A percentile compares a stretch with the other conserved stretches of the same genome.
phyloP scores from a whole-genome alignment of 2,329 filamentous ascomycete genomes.

The Chalaropsis thielavioides region DNA sequence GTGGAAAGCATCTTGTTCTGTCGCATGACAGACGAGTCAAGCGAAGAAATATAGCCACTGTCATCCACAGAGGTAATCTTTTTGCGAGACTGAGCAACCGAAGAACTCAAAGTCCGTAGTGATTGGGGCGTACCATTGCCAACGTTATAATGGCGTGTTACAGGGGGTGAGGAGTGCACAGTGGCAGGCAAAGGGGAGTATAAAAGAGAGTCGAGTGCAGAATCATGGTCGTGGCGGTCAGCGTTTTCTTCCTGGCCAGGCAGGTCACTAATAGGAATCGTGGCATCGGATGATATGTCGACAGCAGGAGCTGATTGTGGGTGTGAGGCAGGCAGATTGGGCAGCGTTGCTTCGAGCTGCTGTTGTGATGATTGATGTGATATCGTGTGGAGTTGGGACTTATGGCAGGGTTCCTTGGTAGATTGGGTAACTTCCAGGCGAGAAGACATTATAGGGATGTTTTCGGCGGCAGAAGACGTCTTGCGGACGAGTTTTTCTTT shows the following conservation, averaged over 20 bases:
- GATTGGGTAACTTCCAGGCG: conserved; percentile 29
- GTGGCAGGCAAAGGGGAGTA: conserved; percentile 56
- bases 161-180: conserved; percentile 84
- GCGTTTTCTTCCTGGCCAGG: conserved; percentile 37
- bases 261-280: conserved; percentile 56
- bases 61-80: conserved; percentile 70
- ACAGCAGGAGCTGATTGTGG: conserved; percentile 28
- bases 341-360: conserved; percentile 21
- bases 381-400: conserved; percentile 21
- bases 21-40: conserved; percentile 78
- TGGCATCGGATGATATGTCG: conserved; percentile 64
- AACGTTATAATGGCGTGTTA: conserved; percentile 43
- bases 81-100: conserved; percentile 53
- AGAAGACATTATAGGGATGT: conserved; percentile 42
- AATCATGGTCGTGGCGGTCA: conserved; percentile 29
- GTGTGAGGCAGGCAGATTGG: conserved; percentile 29
- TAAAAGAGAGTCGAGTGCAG: conserved; percentile 33
- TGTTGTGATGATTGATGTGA: conserved; percentile 6
- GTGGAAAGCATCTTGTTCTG: conserved; percentile 56
- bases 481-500: conserved; percentile 66
- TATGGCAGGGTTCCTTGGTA: conserved; percentile 27
- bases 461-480: conserved; percentile 40
- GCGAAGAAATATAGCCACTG: conserved; percentile 91
- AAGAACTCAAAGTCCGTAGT: conserved; percentile 45
- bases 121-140: conserved; percentile 63